Conservation (phyloP, 78 protist species). For the Parvularia atlantis region DNA sequence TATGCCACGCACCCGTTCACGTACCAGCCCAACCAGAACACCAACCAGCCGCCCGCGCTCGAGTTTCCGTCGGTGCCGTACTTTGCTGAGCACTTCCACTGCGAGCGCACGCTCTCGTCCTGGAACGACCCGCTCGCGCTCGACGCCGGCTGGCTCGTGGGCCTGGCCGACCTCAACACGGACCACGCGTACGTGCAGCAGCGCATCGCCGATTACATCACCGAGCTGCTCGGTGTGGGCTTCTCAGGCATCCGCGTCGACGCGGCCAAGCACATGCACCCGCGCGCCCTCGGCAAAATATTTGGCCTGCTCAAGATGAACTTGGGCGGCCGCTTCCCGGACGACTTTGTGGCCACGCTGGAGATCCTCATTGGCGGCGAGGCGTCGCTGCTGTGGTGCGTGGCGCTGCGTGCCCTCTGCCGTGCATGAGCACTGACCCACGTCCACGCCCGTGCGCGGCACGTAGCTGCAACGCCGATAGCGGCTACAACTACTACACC, state of each 20-base stretch:
- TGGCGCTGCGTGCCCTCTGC: too few species aligned
- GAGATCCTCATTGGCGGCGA: slow-evolving; percentile 66
- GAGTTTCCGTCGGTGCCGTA: slow-evolving; percentile 59
- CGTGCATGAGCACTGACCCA: too few species aligned
- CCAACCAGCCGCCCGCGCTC: slow-evolving; percentile 23
- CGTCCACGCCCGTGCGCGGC: too few species aligned
- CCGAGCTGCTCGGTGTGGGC: slow-evolving; percentile 37
- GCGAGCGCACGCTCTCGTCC: slow-evolving; percentile 46
- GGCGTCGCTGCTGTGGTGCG: slow-evolving; percentile 22
- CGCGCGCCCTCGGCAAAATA: slow-evolving; percentile 32
- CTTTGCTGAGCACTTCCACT: slow-evolving; percentile 54
- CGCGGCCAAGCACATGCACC: slow-evolving; percentile 60
- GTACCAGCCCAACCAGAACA: slow-evolving; percentile 13
- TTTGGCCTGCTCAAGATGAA: slow-evolving; percentile 22
- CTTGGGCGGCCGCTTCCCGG: slow-evolving; percentile 43
- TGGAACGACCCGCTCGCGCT: slow-evolving; percentile 59
- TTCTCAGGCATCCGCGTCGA: slow-evolving; percentile 59
- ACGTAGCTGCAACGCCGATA: slow-evolving; percentile 34
- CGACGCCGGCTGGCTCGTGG: slow-evolving; percentile 59
- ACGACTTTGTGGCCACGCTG: slow-evolving; percentile 36
- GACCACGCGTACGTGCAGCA: slow-evolving; percentile 43
- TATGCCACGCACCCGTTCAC: slow-evolving; percentile 24
- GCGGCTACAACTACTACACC: slow-evolving; percentile 44
- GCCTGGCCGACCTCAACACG: slow-evolving; percentile 56
- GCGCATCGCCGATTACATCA: slow-evolving; percentile 45